phyloP scores from a whole-genome alignment of 2,329 filamentous ascomycete genomes.

The Xylariales sp. region DNA sequence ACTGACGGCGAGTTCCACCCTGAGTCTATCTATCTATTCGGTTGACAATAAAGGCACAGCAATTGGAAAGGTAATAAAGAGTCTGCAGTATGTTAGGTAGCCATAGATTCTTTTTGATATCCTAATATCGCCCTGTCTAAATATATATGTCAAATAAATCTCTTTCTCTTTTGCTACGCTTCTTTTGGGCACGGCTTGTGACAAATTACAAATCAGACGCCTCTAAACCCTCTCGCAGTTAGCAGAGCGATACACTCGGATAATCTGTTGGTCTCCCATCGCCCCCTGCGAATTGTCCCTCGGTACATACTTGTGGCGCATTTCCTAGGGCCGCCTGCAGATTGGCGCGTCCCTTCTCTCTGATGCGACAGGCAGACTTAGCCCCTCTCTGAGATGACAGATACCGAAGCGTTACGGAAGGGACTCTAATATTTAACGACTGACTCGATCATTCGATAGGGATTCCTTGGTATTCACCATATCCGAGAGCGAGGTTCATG shows the following conservation, averaged over 20 bases:
- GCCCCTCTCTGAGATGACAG: constrained; percentile 1
- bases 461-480: constrained; percentile 59
- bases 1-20: no score
- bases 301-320: constrained; percentile 16
- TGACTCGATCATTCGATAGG: constrained; percentile 19
- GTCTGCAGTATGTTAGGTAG: no score
- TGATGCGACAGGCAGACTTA: neutral
- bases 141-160: no score
- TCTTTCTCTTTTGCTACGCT: no score
- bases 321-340: constrained; percentile 4
- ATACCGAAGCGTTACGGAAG: constrained; percentile 11
- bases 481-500: constrained; percentile 63
- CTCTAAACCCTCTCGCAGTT: neutral
- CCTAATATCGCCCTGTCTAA: no score
- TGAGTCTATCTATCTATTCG: no score
- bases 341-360: constrained; percentile 13
- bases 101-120: no score
- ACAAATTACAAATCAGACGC: no score
- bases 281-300: constrained; percentile 14
- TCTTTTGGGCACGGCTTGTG: no score
- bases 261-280: constrained; percentile 11
- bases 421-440: constrained; percentile 11
- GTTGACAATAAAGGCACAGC: no score
- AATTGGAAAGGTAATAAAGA: no score
- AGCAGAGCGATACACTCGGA: constrained; percentile 18